Conservation (phyloP, 2,329 filamentous ascomycete species). For the Hymenoscyphus albidus region DNA sequence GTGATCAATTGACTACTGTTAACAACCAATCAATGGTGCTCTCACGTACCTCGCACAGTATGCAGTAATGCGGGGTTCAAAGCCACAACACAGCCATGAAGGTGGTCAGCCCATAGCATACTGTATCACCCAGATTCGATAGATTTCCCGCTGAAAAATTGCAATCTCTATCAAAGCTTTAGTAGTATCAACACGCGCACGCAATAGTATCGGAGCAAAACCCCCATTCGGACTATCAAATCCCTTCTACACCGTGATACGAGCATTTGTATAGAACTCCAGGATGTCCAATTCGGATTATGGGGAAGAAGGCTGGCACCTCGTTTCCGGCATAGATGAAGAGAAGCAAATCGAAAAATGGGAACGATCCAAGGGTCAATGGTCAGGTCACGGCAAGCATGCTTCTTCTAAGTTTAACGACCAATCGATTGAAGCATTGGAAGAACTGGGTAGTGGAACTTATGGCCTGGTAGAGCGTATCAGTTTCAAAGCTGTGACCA, state of each 20-base stretch:
- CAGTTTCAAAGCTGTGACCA: constrained; percentile 37
- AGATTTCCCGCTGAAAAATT: not conserved
- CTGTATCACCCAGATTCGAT: not conserved
- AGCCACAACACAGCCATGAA: not conserved
- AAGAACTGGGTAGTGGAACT: constrained; percentile 40
- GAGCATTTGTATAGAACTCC: not conserved
- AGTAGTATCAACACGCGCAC: not conserved
- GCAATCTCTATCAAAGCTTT: not conserved
- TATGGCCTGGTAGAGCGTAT: constrained; percentile 46
- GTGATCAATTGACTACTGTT: not conserved
- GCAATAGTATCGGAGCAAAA: not conserved
- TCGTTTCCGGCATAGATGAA: constrained; percentile 20
- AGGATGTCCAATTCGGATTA: not conserved
- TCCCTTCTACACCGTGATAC: not conserved
- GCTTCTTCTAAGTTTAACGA: constrained; percentile 18
- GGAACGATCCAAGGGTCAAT: constrained; percentile 21
- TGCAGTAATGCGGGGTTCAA: not conserved
- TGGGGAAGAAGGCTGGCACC: constrained; percentile 24
- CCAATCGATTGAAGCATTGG: constrained; percentile 26
- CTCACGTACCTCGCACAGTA: not conserved
- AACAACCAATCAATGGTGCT: not conserved
- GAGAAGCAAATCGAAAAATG: constrained; percentile 28
- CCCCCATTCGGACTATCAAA: not conserved
- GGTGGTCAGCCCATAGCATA: not conserved
- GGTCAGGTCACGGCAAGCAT: constrained; percentile 29